These are phyloP conservation scores for Tylopilus rubrobrunneus DNA, from an alignment of 768 basidiomycete genomes.

Conservation along the genomic window DNA sequence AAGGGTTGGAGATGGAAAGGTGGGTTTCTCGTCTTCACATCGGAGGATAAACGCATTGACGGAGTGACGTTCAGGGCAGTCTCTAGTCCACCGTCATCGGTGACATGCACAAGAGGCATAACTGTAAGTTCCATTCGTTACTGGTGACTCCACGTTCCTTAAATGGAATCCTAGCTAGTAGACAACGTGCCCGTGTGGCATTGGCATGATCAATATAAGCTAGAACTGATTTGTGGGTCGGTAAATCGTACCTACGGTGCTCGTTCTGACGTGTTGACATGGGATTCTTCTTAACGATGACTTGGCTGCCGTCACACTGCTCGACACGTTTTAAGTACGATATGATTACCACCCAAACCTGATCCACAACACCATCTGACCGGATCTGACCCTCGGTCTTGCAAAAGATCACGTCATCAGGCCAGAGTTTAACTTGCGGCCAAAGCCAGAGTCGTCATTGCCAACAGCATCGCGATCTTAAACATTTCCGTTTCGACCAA, in stretches of 20 bases:
- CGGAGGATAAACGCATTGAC: background rate
- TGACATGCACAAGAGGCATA: conserved; percentile 75
- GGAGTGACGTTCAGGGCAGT: conserved; percentile 47
- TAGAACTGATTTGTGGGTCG: conserved; percentile 75
- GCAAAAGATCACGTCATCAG: conserved; percentile 79
- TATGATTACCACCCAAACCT: background rate
- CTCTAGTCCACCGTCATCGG: conserved; percentile 79
- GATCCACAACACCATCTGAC: background rate
- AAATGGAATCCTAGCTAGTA: conserved; percentile 49
- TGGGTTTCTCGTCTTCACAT: conserved; percentile 19
- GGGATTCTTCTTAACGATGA: conserved; percentile 87
- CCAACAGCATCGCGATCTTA: conserved; percentile 79
- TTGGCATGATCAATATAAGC: conserved; percentile 90
- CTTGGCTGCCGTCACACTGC: conserved; percentile 83
- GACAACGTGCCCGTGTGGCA: conserved; percentile 78
- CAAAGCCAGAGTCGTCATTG: conserved; percentile 83
- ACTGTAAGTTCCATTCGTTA: conserved; percentile 41
- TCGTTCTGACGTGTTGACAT: background rate
- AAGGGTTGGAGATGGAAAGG: conserved; percentile 90
- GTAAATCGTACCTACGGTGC: too few relatives aligned
- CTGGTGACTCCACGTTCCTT: conserved; percentile 11
- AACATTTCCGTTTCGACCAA: conserved; percentile 72
- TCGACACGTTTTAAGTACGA: conserved; percentile 73
- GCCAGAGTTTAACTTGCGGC: conserved; percentile 74
- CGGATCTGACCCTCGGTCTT: conserved; percentile 2